These are phyloP conservation scores for Scheffersomyces segobiensis DNA, from an alignment of 1,139 yeast species.

Conservation along the genomic window DNA sequence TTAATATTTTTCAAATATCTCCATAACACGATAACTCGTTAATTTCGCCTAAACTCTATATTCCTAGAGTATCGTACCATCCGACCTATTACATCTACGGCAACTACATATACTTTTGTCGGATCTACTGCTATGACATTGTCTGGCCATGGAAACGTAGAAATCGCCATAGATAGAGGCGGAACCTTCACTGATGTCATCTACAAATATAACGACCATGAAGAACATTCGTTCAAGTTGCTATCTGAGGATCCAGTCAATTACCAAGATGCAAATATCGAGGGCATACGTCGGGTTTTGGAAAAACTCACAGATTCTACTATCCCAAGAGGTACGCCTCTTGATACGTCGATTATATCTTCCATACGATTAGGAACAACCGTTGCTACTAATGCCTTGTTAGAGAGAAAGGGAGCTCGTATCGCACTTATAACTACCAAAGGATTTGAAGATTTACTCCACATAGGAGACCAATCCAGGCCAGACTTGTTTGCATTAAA, in stretches of 20 bases:
- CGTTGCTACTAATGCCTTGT: constrained; percentile 74
- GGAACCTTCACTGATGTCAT: constrained; percentile 25
- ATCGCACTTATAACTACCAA: constrained; percentile 66
- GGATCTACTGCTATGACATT: background rate
- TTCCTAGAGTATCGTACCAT: background rate
- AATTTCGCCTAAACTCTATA: background rate
- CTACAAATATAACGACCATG: constrained; percentile 9
- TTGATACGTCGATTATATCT: constrained; percentile 34
- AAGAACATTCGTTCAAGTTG: constrained; percentile 18
- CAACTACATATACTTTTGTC: background rate
- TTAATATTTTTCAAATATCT: background rate
- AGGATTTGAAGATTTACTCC: constrained; percentile 63
- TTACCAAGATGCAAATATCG: constrained; percentile 23
- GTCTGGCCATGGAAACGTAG: background rate
- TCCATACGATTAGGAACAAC: constrained; percentile 79
- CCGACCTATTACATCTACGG: background rate
- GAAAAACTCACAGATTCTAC: constrained; percentile 12
- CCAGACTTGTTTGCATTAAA: constrained; percentile 68
- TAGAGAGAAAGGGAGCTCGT: constrained; percentile 67
- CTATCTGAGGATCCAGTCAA: constrained; percentile 22
- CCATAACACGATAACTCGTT: background rate
- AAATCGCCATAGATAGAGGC: constrained; percentile 22
- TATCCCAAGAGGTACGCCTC: constrained; percentile 15
- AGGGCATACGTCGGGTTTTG: constrained; percentile 22
- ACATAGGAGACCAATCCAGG: constrained; percentile 72